phyloP scores from a whole-genome alignment of 805 yeast species.

The Metschnikowia lachancei region DNA sequence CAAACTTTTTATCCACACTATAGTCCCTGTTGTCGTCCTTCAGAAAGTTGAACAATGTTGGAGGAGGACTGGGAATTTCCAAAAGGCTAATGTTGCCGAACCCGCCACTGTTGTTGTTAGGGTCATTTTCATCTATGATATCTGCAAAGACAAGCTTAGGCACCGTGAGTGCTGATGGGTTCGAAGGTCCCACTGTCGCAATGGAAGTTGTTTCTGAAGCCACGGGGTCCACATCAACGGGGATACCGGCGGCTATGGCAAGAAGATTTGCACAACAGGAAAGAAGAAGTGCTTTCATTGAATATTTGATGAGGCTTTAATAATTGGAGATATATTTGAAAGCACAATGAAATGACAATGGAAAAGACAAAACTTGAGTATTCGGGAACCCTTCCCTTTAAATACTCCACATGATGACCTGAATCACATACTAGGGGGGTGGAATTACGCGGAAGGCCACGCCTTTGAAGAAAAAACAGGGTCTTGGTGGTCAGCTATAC shows the following conservation, averaged over 20 bases:
- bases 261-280: neutral
- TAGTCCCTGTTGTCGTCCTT: conserved; percentile 1
- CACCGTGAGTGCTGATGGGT: conserved; percentile 1
- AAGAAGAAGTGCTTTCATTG: neutral
- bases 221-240: neutral
- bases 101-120: neutral
- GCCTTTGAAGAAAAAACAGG: no score
- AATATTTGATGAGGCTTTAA: neutral
- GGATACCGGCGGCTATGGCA: neutral
- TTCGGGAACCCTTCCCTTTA: no score
- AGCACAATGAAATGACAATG: no score
- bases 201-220: neutral
- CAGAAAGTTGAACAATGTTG: conserved; percentile 1
- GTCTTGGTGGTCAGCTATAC: no score
- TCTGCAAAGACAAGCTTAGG: conserved; percentile 5
- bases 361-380: no score
- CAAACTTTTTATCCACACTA: conserved; percentile 3
- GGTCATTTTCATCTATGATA: neutral
- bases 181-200: neutral
- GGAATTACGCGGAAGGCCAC: no score
- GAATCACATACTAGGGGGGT: no score
- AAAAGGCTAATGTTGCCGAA: conserved; percentile 5
- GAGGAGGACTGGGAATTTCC: conserved; percentile 3
- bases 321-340: neutral
- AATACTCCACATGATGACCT: no score